Evolutionary conservation across 1,139 yeast species (phyloP), one percentile per base, ranked within the genome.

Genomic region (Citeromyces hawaiiensis): DNA sequence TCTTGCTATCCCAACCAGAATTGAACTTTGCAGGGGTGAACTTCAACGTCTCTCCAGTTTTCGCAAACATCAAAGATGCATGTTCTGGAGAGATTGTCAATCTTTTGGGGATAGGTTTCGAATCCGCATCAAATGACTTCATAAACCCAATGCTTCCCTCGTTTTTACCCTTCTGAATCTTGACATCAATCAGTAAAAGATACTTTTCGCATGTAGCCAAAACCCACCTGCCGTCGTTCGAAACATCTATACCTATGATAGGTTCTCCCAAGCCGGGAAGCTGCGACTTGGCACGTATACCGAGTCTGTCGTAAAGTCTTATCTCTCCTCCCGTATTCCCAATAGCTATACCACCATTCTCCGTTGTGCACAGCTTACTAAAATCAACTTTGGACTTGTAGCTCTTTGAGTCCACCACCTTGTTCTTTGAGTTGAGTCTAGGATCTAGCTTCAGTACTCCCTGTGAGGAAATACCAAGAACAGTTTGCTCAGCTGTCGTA

Each of bases 231-330:
- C 96, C 96, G 54, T 83, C 93, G 18, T 80, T 75, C 5, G 94
- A 76, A 1, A 73, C 75, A 43, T 82, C 88, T 21, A 83, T 50
- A 19, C 82, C 82, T 38, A 67, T 60, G 38, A 82, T 72, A 2
- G 76, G 63, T 47, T 83, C 93, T 13, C 95, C 95, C 41, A 86
- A 61, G 0, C 94, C 85, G 1, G 95, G 95, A 33, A 86, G 60
- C 16, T 72, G 67, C 1, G 91, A 77, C 59, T 80, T 83, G 1
- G 95, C 95, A 48, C 70, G 72, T 42, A 69, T 64, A 13, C 94
- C 94, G 11, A 85, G 52, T 44, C 70, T 63, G 56, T 85, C 85
- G 54, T 70, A 85, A 36, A 86, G 65, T 44, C 86, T 66, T 38
- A 87, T 73, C 44, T 77, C 88, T 50, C 96, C 96, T 44, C 68